A percentile compares a stretch with the other conserved stretches of the same genome.
phyloP scores from a whole-genome alignment of 768 basidiomycete genomes.

The Pisolithus albus region DNA sequence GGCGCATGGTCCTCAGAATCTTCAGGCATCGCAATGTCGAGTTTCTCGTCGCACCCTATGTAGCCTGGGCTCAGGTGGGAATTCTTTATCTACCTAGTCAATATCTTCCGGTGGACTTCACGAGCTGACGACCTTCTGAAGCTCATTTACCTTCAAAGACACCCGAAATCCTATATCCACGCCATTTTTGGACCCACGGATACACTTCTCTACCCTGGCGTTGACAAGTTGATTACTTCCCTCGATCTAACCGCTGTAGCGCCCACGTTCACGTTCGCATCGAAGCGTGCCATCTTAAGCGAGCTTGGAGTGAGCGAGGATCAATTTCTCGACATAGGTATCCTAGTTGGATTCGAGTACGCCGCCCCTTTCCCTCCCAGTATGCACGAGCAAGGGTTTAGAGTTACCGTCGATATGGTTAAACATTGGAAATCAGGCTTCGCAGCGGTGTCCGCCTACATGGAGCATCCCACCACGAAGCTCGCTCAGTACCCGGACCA shows the following conservation, averaged over 20 bases:
- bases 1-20: slow-evolving; percentile 85
- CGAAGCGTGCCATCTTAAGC: slow-evolving; percentile 67
- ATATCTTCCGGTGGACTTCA: background rate
- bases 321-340: slow-evolving; percentile 90
- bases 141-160: slow-evolving; percentile 93
- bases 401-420: slow-evolving; percentile 86
- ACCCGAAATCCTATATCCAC: slow-evolving; percentile 90
- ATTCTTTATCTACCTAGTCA: background rate
- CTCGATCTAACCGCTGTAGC: slow-evolving; percentile 65
- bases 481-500: slow-evolving; percentile 72
- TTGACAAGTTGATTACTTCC: slow-evolving; percentile 86
- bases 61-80: slow-evolving; percentile 92
- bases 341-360: slow-evolving; percentile 85
- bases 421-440: slow-evolving; percentile 89
- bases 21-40: slow-evolving; percentile 95
- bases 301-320: slow-evolving; percentile 69
- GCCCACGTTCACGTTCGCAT: slow-evolving; percentile 77
- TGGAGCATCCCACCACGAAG: slow-evolving; percentile 81
- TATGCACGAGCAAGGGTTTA: slow-evolving; percentile 72
- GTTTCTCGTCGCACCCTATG: slow-evolving; percentile 92
- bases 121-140: slow-evolving; percentile 26
- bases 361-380: slow-evolving; percentile 78
- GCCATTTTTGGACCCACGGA: slow-evolving; percentile 90
- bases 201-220: slow-evolving; percentile 77
- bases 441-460: slow-evolving; percentile 66